Evolutionary conservation across 2,329 filamentous ascomycete species (phyloP), one percentile per base, ranked within the genome.

Genomic region (Neofusicoccum parvum): DNA sequence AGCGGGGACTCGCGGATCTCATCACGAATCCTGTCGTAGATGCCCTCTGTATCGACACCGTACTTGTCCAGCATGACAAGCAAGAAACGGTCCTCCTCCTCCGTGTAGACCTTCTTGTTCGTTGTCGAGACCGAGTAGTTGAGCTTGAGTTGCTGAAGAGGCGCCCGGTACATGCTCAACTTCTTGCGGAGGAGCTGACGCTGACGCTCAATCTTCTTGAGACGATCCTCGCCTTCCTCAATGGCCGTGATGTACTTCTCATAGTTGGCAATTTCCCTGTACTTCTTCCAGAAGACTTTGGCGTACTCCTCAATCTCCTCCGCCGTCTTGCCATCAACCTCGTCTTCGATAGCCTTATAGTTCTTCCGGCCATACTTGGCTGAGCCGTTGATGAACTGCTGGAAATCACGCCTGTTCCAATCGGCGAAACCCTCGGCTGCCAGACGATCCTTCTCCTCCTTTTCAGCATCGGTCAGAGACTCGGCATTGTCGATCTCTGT

Each of bases 81-180:
- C 62, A 99, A 80, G 80, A 99, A 99, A 3, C 95, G 88, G 75
- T 99, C 95, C 78, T 99, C 95, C 75, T 99, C 95, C 76, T 99
- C 96, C 0, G 94, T 98, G 77, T 99, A 99, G 0, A 99, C 94
- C 82, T 99, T 99, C 83, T 99, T 99, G 86, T 99, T 99, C 10
- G 96, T 99, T 2, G 95, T 99, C 6, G 93, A 97, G 34, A 99
- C 95, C 0, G 94, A 97, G 80, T 99, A 99, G 81, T 97, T 98
- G 82, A 99, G 93, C 83, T 97, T 97, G 73, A 99, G 88, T 79
- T 99, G 95, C 78, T 99, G 95, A 15, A 99, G 85, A 27, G 95
- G 96, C 58, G 98, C 94, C n/a, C 95, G 91, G 76, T 97, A 98
- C 83, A 95, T 92, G 72, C 90, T 87, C 86, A 99, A 91, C 86